Conservation (phyloP, 1,139 yeast genomes). For the Saccharomyces hybrid region DNA sequence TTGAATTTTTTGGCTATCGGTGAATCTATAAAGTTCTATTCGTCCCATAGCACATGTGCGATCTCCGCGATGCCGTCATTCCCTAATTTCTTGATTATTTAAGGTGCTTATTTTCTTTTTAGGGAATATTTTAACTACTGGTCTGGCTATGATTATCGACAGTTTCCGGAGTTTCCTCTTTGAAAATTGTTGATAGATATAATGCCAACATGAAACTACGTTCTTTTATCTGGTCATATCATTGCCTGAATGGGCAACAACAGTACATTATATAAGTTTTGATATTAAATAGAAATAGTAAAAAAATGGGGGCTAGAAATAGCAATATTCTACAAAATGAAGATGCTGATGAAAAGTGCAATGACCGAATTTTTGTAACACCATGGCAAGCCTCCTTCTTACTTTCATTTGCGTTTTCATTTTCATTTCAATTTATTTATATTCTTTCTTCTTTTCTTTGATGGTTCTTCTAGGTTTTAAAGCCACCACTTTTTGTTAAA, state of each 20-base stretch:
- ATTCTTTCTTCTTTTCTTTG: not conserved
- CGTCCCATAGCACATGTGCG: not conserved
- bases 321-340: not conserved
- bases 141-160: not conserved
- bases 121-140: too few species aligned
- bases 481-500: constrained; percentile 26
- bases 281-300: not conserved
- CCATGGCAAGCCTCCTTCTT: not conserved
- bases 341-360: not conserved
- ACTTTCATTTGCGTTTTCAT: not conserved
- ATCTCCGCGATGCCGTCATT: not conserved
- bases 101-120: too few species aligned
- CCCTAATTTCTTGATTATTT: not conserved
- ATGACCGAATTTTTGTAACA: not conserved
- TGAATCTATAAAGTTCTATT: not conserved
- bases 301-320: not conserved
- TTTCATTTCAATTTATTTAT: not conserved
- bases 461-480: constrained; percentile 12
- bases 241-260: not conserved
- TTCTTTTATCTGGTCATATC: not conserved
- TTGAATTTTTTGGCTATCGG: too few species aligned
- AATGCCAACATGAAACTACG: not conserved
- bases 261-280: not conserved
- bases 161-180: not conserved
- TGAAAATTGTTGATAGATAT: not conserved